These are phyloP conservation scores for Gentiana macrophylla DNA, from an alignment of 257 asterid genomes.

Conservation along the genomic window DNA sequence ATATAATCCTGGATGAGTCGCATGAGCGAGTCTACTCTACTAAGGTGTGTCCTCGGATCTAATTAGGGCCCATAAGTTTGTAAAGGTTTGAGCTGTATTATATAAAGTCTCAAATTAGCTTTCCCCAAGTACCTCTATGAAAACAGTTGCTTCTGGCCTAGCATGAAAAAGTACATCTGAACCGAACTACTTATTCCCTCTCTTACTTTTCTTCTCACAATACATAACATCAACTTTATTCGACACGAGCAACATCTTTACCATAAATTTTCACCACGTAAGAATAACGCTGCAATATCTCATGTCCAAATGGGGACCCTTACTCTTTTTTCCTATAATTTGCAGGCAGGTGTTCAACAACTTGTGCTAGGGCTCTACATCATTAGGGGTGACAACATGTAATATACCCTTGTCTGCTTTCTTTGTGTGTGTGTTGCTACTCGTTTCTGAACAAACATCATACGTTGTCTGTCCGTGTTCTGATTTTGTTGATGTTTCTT, in stretches of 20 bases:
- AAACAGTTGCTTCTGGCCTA: no score
- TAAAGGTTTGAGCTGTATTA: background rate
- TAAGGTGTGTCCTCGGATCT: conserved; percentile 37
- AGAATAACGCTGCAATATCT: no score
- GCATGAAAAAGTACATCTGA: no score
- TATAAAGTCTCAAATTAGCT: background rate
- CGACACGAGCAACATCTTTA: no score
- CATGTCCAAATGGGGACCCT: no score
- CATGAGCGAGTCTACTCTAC: conserved; percentile 98
- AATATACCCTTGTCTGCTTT: conserved; percentile 11
- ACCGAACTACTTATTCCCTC: no score
- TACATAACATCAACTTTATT: no score
- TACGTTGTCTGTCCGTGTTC: background rate
- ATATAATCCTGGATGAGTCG: conserved; percentile 93
- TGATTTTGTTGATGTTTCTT: conserved; percentile 1
- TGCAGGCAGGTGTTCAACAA: conserved; percentile 97
- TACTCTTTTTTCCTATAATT: background rate
- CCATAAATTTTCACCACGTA: no score
- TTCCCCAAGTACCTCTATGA: no score
- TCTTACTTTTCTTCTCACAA: no score
- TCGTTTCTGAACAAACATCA: background rate
- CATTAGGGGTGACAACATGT: conserved; percentile 97
- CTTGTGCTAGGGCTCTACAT: conserved; percentile 96
- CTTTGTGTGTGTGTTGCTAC: background rate
- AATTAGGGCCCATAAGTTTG: background rate